These are phyloP conservation scores for Epichloe coenophiala DNA, from an alignment of 2,329 filamentous ascomycete genomes.

Conservation along the genomic window DNA sequence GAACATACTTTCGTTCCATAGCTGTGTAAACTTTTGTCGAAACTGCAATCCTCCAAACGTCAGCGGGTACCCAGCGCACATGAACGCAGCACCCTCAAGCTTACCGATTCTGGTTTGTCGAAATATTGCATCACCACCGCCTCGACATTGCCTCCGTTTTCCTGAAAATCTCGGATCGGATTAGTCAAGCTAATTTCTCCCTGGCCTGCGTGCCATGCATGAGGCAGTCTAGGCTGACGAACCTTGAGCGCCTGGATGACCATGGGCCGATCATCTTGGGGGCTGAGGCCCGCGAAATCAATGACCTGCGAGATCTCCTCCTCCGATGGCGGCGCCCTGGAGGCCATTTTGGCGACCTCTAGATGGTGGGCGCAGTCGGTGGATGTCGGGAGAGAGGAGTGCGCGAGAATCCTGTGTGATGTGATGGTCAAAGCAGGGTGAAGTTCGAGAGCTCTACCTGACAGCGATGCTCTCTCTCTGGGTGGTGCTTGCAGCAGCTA, in stretches of 20 bases:
- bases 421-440: background rate
- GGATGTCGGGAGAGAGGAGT: background rate
- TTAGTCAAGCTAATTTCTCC: background rate
- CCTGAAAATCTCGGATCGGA: conserved; percentile 9
- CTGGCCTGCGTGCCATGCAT: background rate
- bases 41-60: conserved; percentile 21
- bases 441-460: background rate
- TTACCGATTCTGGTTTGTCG: conserved; percentile 28
- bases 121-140: conserved; percentile 39
- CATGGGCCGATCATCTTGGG: conserved; percentile 23
- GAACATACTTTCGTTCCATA: conserved; percentile 43
- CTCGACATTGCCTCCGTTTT: conserved; percentile 32
- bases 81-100: background rate
- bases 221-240: background rate
- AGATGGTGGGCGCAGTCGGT: background rate
- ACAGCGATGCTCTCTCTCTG: background rate
- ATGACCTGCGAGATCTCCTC: conserved; percentile 25
- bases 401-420: background rate
- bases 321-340: conserved; percentile 24
- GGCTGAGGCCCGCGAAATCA: conserved; percentile 26
- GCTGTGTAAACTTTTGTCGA: conserved; percentile 28
- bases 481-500: background rate
- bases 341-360: conserved; percentile 14
- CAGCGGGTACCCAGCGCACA: background rate
- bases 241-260: conserved; percentile 30